Conservation (phyloP, 352 stramenopile genomes). For the Globisporangium irregulare region DNA sequence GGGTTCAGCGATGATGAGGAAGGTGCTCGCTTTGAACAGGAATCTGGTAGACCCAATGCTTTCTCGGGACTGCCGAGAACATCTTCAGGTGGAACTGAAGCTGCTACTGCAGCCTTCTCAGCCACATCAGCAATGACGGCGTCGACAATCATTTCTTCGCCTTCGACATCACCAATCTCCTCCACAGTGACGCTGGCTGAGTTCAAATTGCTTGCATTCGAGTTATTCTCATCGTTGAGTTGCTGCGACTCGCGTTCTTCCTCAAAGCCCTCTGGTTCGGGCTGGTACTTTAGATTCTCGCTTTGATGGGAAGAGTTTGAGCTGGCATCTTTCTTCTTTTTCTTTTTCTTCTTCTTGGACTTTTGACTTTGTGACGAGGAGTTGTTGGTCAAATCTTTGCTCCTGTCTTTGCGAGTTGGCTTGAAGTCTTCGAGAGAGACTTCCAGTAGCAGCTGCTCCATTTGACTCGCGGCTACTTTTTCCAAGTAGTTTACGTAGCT, state of each 20-base stretch:
- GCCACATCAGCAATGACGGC: neutral
- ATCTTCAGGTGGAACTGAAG: neutral
- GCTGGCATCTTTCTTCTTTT: slow-evolving; percentile 34
- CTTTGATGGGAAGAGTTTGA: neutral
- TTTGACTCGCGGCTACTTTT: slow-evolving; percentile 62
- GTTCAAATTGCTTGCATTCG: neutral
- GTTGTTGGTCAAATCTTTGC: neutral
- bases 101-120: neutral
- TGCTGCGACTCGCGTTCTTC: neutral
- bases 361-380: neutral
- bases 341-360: slow-evolving; percentile 43
- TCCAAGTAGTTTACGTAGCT: slow-evolving; percentile 73
- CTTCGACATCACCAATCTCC: neutral
- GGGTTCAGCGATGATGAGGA: slow-evolving; percentile 47
- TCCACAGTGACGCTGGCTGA: neutral
- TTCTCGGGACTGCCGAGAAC: neutral
- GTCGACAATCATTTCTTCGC: neutral
- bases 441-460: slow-evolving; percentile 71
- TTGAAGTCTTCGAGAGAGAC: slow-evolving; percentile 35
- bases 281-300: slow-evolving; percentile 6
- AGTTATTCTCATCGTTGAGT: neutral
- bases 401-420: slow-evolving; percentile 3
- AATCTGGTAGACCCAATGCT: neutral
- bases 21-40: slow-evolving; percentile 6
- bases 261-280: slow-evolving; percentile 21